A percentile compares a stretch with the other conserved stretches of the same genome.
phyloP scores from a whole-genome alignment of 495 filamentous ascomycete species.

The Pyronema domesticum region DNA sequence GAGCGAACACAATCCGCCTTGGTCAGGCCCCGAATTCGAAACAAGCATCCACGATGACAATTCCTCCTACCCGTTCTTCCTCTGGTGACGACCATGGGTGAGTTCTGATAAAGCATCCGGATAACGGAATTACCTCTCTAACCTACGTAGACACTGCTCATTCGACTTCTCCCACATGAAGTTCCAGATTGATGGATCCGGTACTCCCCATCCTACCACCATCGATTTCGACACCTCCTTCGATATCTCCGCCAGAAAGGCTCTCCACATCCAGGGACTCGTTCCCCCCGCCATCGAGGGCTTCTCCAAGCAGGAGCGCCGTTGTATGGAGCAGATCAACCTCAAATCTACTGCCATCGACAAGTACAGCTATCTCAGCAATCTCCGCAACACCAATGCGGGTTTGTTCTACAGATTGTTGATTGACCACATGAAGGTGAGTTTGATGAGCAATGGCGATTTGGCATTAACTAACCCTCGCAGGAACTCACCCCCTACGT shows the following conservation, averaged over 20 bases:
- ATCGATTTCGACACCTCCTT: slow-evolving; percentile 40
- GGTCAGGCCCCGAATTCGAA: slow-evolving; percentile 20
- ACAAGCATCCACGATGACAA: slow-evolving; percentile 11
- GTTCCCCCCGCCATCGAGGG: slow-evolving; percentile 53
- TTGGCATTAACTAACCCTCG: slow-evolving; percentile 10
- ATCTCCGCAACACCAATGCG: slow-evolving; percentile 70
- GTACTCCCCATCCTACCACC: slow-evolving; percentile 1
- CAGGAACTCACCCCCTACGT: slow-evolving; percentile 80
- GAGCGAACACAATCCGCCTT: slow-evolving; percentile 24
- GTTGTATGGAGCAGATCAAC: slow-evolving; percentile 63
- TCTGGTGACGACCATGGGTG: background rate
- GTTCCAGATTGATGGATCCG: slow-evolving; percentile 2
- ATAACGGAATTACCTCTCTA: background rate
- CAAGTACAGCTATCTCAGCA: slow-evolving; percentile 84
- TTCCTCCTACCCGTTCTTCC: slow-evolving; percentile 1
- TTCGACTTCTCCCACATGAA: slow-evolving; percentile 5
- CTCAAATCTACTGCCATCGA: slow-evolving; percentile 66
- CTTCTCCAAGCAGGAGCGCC: slow-evolving; percentile 47
- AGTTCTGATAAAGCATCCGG: background rate
- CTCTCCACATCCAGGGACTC: slow-evolving; percentile 53
- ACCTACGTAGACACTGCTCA: background rate
- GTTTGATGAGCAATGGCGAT: slow-evolving; percentile 3
- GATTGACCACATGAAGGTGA: slow-evolving; percentile 67
- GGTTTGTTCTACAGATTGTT: slow-evolving; percentile 91
- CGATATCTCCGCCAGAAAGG: slow-evolving; percentile 45